Percentiles rank a stretch among this genome's conserved stretches.
Evolutionary conservation across 768 basidiomycete species (phyloP).

Genomic region (Lactarius psammicola): DNA sequence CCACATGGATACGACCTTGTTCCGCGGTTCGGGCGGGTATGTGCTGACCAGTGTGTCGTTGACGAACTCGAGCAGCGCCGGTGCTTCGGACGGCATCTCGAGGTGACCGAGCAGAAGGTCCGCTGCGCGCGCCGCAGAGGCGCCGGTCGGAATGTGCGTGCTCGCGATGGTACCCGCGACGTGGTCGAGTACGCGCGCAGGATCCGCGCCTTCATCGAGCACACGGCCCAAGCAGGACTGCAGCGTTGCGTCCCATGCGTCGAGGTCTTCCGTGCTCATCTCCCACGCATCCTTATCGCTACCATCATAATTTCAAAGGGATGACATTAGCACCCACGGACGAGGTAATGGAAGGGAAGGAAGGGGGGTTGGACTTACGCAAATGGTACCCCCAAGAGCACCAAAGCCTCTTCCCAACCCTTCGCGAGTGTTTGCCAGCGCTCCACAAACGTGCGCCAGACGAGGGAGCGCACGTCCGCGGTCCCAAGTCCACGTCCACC

Average conservation of each 20-base stretch:
- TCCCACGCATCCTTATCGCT: constrained; percentile 46
- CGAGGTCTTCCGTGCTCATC: constrained; percentile 51
- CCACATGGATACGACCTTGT: constrained; percentile 59
- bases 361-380: constrained; percentile 40
- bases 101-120: constrained; percentile 60
- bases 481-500: constrained; percentile 36
- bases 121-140: constrained; percentile 51
- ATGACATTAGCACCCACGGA: background rate
- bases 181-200: constrained; percentile 51
- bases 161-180: constrained; percentile 49
- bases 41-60: constrained; percentile 56
- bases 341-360: background rate
- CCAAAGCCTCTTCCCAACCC: constrained; percentile 53
- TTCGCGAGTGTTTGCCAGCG: constrained; percentile 49
- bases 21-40: constrained; percentile 63
- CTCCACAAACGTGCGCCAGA: constrained; percentile 59
- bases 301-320: background rate
- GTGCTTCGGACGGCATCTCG: constrained; percentile 57
- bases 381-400: constrained; percentile 63
- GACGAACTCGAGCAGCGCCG: constrained; percentile 54
- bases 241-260: constrained; percentile 60
- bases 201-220: constrained; percentile 58
- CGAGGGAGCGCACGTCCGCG: constrained; percentile 46
- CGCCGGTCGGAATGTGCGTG: constrained; percentile 40
- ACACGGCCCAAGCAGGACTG: constrained; percentile 52